Evolutionary conservation across 345 rosid species (phyloP), one percentile per base, ranked within the genome.

Genomic region (Sonneratia alba): DNA sequence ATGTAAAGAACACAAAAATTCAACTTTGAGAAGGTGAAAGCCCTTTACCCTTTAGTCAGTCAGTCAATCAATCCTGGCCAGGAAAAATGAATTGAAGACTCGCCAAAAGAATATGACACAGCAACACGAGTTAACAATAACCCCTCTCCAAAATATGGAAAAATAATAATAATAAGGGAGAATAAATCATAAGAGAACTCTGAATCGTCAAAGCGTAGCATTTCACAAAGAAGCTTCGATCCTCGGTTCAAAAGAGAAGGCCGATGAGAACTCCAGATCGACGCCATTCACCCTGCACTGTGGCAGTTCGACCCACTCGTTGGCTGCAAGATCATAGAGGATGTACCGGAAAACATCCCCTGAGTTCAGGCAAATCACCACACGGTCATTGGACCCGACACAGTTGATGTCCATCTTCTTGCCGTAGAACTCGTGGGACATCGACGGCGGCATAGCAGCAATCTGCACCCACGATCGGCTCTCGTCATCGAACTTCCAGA

Each of bases 401-500:
- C 98, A 93, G 87, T 93, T 93, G 63, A 93, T 81, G 63, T 91
- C 97, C 67, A 85, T 89, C 74, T 83, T 89, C 79, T 83, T 89
- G 67, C 89, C 93, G 14, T 83, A 88, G 24, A 91, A 84, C 71
- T 87, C 97, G 56, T 89, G 92, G 13, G 97, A 88, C 93, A 93
- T 79, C 1, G 93, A 74, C 2, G 97, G 92, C 67, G 97, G 97
- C 92, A 93, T 88, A 67, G 86, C 90, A 3, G 81, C 78, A 11
- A 81, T 75, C 72, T 91, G 98, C 45, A 75, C 77, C 97, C 98
- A 93, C 0, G 80, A 74, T 71, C 79, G 68, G 15, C 68, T 51
- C 36, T 69, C 76, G 57, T 88, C 88, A 8, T 79, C 84, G 66
- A 80, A 89, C 70, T 79, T 87, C 98, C 98, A 93, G 14, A 93